A percentile compares a stretch with the other conserved stretches of the same genome.
Conservation (phyloP, 177 flowering plant genomes). For the Telopea speciosissima region DNA sequence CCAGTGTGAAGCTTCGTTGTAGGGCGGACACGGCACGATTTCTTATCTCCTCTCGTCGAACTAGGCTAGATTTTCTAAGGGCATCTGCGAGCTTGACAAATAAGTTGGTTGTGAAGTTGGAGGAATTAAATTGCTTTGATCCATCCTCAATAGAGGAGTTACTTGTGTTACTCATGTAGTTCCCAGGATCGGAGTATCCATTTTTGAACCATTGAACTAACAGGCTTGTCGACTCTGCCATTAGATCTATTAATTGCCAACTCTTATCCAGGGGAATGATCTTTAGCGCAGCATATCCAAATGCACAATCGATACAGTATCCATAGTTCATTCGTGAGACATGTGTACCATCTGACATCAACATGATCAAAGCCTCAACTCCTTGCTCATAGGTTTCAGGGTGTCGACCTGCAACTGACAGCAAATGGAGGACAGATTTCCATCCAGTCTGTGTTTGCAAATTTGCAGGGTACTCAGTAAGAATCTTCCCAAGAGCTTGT, state of each 20-base stretch:
- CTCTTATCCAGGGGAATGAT: constrained; percentile 73
- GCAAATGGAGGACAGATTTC: constrained; percentile 62
- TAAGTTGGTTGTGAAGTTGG: constrained; percentile 31
- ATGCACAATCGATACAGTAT: constrained; percentile 71
- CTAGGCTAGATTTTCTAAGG: constrained; percentile 64
- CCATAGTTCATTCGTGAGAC: constrained; percentile 49
- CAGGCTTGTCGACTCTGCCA: constrained; percentile 55
- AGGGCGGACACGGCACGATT: constrained; percentile 64
- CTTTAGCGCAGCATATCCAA: constrained; percentile 58
- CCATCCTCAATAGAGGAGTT: constrained; percentile 47
- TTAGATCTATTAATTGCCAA: constrained; percentile 51
- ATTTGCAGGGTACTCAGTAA: constrained; percentile 51
- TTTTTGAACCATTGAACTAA: constrained; percentile 56
- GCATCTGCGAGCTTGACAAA: constrained; percentile 71
- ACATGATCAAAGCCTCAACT: constrained; percentile 56
- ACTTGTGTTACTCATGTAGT: constrained; percentile 35
- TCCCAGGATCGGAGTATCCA: constrained; percentile 53
- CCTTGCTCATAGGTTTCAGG: constrained; percentile 66
- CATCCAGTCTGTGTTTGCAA: constrained; percentile 67
- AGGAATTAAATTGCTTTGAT: constrained; percentile 15
- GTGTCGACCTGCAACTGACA: constrained; percentile 58
- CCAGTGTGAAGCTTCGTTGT: constrained; percentile 42
- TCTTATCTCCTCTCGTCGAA: constrained; percentile 77
- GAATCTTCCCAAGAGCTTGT: constrained; percentile 42
- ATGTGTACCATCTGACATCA: constrained; percentile 51